Conservation (phyloP, 31 red algal genomes). For the Odonthalia washingtoniensis region DNA sequence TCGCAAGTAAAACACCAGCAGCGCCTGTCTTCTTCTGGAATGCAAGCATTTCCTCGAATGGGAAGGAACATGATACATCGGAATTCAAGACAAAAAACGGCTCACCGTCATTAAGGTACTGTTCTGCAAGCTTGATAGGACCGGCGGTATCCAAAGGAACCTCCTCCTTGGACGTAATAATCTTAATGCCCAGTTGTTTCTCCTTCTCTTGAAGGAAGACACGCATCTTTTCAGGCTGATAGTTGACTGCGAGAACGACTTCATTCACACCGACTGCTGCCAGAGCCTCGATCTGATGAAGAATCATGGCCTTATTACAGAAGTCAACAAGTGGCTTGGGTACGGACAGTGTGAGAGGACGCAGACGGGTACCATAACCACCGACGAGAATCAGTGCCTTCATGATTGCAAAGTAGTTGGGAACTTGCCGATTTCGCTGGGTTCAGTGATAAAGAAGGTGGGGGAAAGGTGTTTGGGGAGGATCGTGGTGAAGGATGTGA, state of each 20-base stretch:
- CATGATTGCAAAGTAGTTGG: too few species aligned
- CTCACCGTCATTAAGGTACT: slow-evolving; percentile 94
- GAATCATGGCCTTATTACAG: slow-evolving; percentile 98
- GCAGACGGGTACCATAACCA: slow-evolving; percentile 96
- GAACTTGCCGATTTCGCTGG: too few species aligned
- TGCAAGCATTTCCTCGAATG: slow-evolving; percentile 91
- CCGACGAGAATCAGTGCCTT: slow-evolving; percentile 99
- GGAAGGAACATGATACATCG: slow-evolving; percentile 91
- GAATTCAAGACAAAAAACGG: slow-evolving; percentile 99
- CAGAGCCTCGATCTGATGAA: slow-evolving; percentile 98
- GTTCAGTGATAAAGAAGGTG: not conserved
- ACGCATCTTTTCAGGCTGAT: slow-evolving; percentile 95
- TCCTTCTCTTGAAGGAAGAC: slow-evolving; percentile 85
- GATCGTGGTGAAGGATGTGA: slow-evolving; percentile 4
- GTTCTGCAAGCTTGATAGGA: slow-evolving; percentile 95
- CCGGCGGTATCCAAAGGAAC: slow-evolving; percentile 99
- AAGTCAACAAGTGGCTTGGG: slow-evolving; percentile 99
- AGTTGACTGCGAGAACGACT: slow-evolving; percentile 96
- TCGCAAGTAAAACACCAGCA: slow-evolving; percentile 86
- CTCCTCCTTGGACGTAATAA: slow-evolving; percentile 84
- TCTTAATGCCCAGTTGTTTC: slow-evolving; percentile 92
- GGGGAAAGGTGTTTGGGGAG: not conserved
- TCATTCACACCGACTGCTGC: slow-evolving; percentile 95
- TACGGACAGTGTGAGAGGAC: slow-evolving; percentile 91
- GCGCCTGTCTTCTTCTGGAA: slow-evolving; percentile 85